Evolutionary conservation across 2,329 filamentous ascomycete species (phyloP).

Genomic region (Fusarium kyushuense): DNA sequence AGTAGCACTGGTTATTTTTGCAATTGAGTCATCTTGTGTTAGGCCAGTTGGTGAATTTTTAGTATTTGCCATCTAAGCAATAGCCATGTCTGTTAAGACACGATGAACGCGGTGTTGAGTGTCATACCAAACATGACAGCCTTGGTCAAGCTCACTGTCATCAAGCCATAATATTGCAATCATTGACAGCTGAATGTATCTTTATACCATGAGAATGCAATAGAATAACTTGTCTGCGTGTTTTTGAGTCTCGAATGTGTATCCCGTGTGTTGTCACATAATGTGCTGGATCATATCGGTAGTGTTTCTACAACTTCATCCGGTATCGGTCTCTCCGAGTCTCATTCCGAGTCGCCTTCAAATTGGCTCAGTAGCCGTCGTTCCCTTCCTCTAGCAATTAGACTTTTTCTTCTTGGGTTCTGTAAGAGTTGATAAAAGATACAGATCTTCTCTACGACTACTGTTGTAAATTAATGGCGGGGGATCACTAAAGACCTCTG

Average conservation of each 20-base stretch:
- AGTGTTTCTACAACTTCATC: not conserved
- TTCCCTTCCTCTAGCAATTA: conserved; percentile 9
- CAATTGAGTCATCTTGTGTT: not conserved
- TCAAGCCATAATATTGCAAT: not conserved
- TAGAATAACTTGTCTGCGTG: not conserved
- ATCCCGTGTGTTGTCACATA: not conserved
- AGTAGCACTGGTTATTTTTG: not conserved
- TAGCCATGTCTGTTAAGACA: not conserved
- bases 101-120: not conserved
- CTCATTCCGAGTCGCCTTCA: not conserved
- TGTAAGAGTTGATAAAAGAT: not conserved
- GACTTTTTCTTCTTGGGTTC: conserved; percentile 1
- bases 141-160: not conserved
- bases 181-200: too few species aligned
- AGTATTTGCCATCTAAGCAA: not conserved
- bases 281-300: not conserved
- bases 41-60: not conserved
- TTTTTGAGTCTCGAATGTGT: too few species aligned
- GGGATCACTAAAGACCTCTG: not conserved
- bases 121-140: not conserved
- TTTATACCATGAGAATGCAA: too few species aligned
- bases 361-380: conserved; percentile 4
- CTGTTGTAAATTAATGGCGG: not conserved
- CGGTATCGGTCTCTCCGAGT: conserved; percentile 26
- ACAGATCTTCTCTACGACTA: not conserved